Percentiles rank a stretch among this genome's conserved stretches.
Evolutionary conservation across 2,329 filamentous ascomycete species (phyloP).

Genomic region (Scytalidium lignicola): DNA sequence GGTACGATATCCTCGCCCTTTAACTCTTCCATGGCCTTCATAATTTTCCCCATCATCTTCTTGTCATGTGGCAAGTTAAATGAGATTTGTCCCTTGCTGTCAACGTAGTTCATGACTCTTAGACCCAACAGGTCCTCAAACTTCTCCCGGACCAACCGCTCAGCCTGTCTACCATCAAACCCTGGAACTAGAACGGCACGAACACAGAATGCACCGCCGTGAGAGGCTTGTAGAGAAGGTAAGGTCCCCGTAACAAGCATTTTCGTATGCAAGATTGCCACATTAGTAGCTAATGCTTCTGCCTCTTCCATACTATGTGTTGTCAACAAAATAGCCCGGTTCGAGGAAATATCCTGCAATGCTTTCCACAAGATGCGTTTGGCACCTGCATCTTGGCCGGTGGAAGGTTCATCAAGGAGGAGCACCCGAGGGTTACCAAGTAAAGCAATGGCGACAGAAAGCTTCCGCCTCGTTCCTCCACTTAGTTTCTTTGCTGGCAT

Average conservation of each 20-base stretch:
- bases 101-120: slow-evolving; percentile 13
- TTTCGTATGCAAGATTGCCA: slow-evolving; percentile 28
- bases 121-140: slow-evolving; percentile 8
- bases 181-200: slow-evolving; percentile 11
- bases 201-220: slow-evolving; percentile 17
- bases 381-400: slow-evolving; percentile 28
- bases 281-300: slow-evolving; percentile 28
- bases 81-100: slow-evolving; percentile 19
- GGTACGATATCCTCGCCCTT: slow-evolving; percentile 12
- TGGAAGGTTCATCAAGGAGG: slow-evolving; percentile 28
- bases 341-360: slow-evolving; percentile 20
- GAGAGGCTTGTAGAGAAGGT: slow-evolving; percentile 11
- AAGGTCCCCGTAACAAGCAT: slow-evolving; percentile 27
- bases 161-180: slow-evolving; percentile 5
- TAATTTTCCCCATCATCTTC: slow-evolving; percentile 15
- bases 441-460: slow-evolving; percentile 29
- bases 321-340: slow-evolving; percentile 29
- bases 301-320: slow-evolving; percentile 34
- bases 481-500: slow-evolving; percentile 22
- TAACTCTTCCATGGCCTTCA: slow-evolving; percentile 19
- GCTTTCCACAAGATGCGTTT: slow-evolving; percentile 31
- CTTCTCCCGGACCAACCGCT: slow-evolving; percentile 8
- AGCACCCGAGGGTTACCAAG: slow-evolving; percentile 27
- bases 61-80: slow-evolving; percentile 18
- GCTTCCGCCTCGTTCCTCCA: slow-evolving; percentile 28